phyloP scores from a whole-genome alignment of 2,329 filamentous ascomycete species.

The Colletotrichum orchidophilum region DNA sequence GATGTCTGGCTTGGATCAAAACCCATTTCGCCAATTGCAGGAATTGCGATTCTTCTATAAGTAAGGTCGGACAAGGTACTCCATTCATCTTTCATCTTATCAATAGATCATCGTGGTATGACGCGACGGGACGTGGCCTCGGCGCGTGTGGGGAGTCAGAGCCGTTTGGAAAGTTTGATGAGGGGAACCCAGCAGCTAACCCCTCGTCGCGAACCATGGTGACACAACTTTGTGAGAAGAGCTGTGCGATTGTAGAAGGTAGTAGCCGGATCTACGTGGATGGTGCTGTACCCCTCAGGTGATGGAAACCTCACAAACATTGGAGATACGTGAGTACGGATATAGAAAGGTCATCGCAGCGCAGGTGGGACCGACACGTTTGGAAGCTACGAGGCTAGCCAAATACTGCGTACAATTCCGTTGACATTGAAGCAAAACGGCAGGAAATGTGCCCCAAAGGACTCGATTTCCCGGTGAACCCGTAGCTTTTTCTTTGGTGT shows the following conservation, averaged over 20 bases:
- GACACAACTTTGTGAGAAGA: background rate
- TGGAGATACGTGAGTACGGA: background rate
- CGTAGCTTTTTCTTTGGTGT: background rate
- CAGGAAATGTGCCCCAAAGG: background rate
- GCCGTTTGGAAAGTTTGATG: background rate
- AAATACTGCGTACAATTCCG: background rate
- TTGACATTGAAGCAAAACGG: rapidly evolving
- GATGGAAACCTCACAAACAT: background rate
- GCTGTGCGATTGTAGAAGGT: conserved; percentile 2
- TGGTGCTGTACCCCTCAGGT: background rate
- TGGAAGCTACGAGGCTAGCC: background rate
- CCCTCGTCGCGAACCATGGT: background rate
- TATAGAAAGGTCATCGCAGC: background rate
- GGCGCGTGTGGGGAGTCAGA: background rate
- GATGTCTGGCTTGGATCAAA: background rate
- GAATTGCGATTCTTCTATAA: background rate
- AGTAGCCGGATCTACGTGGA: background rate
- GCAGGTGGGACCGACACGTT: background rate
- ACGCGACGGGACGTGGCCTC: background rate
- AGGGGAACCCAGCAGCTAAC: background rate
- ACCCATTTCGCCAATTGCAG: background rate
- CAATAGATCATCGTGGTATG: background rate
- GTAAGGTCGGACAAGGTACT: rapidly evolving
- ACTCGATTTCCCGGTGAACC: background rate
- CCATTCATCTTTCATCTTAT: background rate